A percentile compares a stretch with the other conserved stretches of the same genome.
Evolutionary conservation across 495 filamentous ascomycete genomes (phyloP).

Genomic region (Lindgomyces ingoldianus): DNA sequence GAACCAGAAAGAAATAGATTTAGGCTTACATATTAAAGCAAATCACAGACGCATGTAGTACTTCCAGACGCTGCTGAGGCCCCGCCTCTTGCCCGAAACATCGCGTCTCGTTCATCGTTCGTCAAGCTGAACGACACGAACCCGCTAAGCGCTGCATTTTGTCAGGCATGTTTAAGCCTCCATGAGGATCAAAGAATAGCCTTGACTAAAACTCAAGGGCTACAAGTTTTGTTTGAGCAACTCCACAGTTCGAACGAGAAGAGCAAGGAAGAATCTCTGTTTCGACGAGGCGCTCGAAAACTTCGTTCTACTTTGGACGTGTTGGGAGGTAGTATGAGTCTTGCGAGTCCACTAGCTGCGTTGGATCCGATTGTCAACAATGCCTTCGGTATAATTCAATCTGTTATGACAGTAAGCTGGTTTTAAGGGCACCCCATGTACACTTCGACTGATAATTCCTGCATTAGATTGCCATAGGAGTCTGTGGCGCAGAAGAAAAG

Average conservation of each 20-base stretch:
- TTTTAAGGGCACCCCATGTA: not conserved
- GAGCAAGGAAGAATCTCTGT: not conserved
- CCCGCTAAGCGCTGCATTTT: constrained; percentile 5
- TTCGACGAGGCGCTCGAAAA: not conserved
- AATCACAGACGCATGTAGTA: not conserved
- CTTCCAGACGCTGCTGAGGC: not conserved
- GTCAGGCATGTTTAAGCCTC: not conserved
- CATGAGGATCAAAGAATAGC: not conserved
- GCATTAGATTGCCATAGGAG: constrained; percentile 2
- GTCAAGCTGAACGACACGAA: not conserved
- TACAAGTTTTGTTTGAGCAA: not conserved
- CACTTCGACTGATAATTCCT: not conserved
- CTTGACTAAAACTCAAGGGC: not conserved
- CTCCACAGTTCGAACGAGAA: constrained; percentile 1
- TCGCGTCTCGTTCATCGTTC: not conserved
- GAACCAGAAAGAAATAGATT: not conserved
- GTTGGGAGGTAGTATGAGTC: not conserved
- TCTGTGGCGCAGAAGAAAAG: constrained; percentile 4
- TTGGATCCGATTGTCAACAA: constrained; percentile 6
- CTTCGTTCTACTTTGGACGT: constrained; percentile 1
- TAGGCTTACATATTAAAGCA: not conserved
- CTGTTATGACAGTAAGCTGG: not conserved
- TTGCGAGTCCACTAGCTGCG: not conserved
- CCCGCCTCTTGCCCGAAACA: not conserved
- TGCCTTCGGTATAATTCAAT: constrained; percentile 7